Conservation (phyloP, 1,284 basidiomycete genomes). For the Cerioporus squamosus region DNA sequence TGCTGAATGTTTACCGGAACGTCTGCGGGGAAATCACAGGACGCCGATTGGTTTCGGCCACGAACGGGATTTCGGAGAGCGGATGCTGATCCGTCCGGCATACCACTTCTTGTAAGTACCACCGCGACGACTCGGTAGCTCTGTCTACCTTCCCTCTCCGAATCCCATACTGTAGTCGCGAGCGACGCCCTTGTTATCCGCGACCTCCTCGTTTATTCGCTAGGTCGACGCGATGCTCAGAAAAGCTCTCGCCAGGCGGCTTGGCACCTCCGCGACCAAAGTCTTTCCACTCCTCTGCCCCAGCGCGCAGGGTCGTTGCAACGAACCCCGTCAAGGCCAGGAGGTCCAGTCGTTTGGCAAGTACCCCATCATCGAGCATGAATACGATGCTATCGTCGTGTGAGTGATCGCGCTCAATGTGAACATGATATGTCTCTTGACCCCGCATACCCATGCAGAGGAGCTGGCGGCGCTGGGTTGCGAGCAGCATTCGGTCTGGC, state of each 20-base stretch:
- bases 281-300: conserved; percentile 65
- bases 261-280: conserved; percentile 50
- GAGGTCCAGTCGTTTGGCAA: conserved; percentile 82
- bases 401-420: conserved; percentile 58
- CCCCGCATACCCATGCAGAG: conserved; percentile 50
- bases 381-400: conserved; percentile 97
- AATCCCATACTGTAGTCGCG: too few relatives aligned
- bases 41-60: too few relatives aligned
- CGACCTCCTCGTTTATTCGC: background rate
- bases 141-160: too few relatives aligned
- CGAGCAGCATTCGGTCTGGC: conserved; percentile 99
- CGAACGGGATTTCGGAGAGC: background rate
- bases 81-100: too few relatives aligned
- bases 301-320: conserved; percentile 66
- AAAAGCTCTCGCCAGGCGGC: conserved; percentile 42
- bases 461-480: conserved; percentile 97
- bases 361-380: conserved; percentile 97
- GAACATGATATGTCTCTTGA: background rate
- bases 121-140: too few relatives aligned
- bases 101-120: too few relatives aligned
- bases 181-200: background rate
- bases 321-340: conserved; percentile 81
- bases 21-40: too few relatives aligned
- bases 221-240: conserved; percentile 16
- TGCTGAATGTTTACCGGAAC: too few relatives aligned